Evolutionary conservation across 2,329 filamentous ascomycete genomes (phyloP), one percentile per base, ranked within the genome.

Genomic region (Gnomoniopsis sp.): DNA sequence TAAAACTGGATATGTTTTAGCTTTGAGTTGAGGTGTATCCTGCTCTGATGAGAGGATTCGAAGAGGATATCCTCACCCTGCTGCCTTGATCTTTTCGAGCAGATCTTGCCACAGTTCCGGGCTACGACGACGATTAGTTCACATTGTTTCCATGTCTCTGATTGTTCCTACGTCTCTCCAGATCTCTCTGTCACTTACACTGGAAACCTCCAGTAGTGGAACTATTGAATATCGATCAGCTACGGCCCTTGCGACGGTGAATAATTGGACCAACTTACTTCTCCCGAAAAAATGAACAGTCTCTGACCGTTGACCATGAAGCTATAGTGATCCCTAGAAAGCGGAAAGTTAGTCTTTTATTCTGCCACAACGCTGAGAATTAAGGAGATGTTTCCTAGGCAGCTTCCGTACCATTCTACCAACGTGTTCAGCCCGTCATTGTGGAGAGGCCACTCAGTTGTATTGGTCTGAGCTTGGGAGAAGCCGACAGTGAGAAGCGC

Each of bases 211-310:
- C 73, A 77, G 38, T 75, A 75, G 49, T 77, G 74, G 30, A 76
- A 76, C 70, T 74, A 26, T 2, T 48, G 38, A 15, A 41, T 6
- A 15, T 41, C 12, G 12, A 41, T 41, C 38, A 41, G 38, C 38
- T 41, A 41, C 6, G n/a, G 38, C 12, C n/a, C n/a, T 41, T 12
- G 14, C 38, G 14, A 15, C 14, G 6, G 6, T 41, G 4, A 8
- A n/a, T 15, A 15, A 15, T 12, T n/a, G 38, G n/a, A 12, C 4
- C 38, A 41, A n/a, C 38, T 41, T n/a, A 74, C 72, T 65, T 76
- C 74, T 57, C 74, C 74, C 0, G 75, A 77, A 51, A 77, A 77
- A 22, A 77, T 65, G 59, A 77, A 77, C 2, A 77, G 68, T 47
- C 75, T 68, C 59, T 77, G 61, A 19, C 73, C 74, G 15, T 76